Evolutionary conservation across 108 stramenopile genomes (phyloP).

Genomic region (Pelagomonas calceolata): DNA sequence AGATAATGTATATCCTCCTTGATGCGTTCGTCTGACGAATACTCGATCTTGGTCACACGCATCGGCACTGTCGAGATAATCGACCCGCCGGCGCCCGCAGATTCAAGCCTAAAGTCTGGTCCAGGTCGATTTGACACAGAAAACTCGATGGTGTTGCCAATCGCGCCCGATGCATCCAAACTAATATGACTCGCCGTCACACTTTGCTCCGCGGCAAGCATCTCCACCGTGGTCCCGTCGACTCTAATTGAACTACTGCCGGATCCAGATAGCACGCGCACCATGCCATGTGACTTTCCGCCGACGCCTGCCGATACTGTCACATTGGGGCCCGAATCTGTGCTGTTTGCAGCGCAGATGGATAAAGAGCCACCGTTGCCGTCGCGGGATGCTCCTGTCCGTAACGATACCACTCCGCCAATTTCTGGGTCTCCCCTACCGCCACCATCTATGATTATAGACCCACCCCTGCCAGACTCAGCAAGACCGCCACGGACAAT

Average conservation of each 20-base stretch:
- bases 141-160: not conserved
- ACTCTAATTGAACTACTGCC: not conserved
- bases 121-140: not conserved
- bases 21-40: conserved; percentile 34
- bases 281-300: not conserved
- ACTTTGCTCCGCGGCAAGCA: not conserved
- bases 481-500: not conserved
- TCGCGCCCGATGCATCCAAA: too few species aligned
- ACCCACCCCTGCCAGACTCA: not conserved
- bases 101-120: not conserved
- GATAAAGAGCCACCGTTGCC: not conserved
- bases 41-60: conserved; percentile 30
- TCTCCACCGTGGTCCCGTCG: not conserved
- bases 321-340: not conserved
- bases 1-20: conserved; percentile 15
- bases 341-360: not conserved
- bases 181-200: not conserved
- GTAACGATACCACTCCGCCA: too few species aligned
- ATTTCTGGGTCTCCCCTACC: not conserved
- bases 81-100: not conserved
- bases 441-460: not conserved
- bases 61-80: conserved; percentile 26
- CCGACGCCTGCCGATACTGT: too few species aligned
- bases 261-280: not conserved
- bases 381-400: too few species aligned